Evolutionary conservation across 768 basidiomycete species (phyloP).

Genomic region (Candolleomyces efflorescens): DNA sequence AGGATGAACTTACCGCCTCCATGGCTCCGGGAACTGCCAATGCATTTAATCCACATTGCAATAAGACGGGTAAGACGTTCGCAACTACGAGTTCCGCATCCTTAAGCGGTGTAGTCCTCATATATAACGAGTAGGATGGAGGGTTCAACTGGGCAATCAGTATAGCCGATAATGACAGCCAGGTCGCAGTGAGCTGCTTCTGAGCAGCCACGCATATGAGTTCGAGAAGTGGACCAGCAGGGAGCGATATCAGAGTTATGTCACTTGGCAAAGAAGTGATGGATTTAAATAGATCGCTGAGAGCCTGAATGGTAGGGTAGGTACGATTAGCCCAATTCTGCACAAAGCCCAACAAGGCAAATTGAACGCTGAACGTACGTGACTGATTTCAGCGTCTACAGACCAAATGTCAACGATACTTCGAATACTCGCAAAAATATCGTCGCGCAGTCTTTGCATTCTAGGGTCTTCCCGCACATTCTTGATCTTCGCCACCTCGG

Average conservation of each 20-base stretch:
- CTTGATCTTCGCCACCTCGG: slow-evolving; percentile 52
- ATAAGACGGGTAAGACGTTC: slow-evolving; percentile 49
- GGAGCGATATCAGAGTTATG: slow-evolving; percentile 73
- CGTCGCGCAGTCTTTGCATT: slow-evolving; percentile 60
- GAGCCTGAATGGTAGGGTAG: slow-evolving; percentile 39
- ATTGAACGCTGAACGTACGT: slow-evolving; percentile 46
- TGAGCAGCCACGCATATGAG: slow-evolving; percentile 70
- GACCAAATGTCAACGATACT: slow-evolving; percentile 73
- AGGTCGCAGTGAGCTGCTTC: slow-evolving; percentile 71
- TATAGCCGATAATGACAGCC: slow-evolving; percentile 81
- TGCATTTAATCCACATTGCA: slow-evolving; percentile 51
- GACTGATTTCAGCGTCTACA: slow-evolving; percentile 68
- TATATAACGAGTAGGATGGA: slow-evolving; percentile 44
- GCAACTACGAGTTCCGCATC: slow-evolving; percentile 57
- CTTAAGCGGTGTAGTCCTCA: slow-evolving; percentile 48
- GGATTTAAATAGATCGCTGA: slow-evolving; percentile 82
- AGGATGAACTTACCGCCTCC: slow-evolving; percentile 50
- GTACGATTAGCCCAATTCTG: not conserved
- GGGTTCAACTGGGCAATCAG: slow-evolving; percentile 82
- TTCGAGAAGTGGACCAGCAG: slow-evolving; percentile 77
- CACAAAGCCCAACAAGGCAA: not conserved
- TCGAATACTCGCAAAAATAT: slow-evolving; percentile 55
- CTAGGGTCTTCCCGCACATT: slow-evolving; percentile 60
- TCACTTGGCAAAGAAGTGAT: slow-evolving; percentile 80
- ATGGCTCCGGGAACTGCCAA: slow-evolving; percentile 60